phyloP scores from a whole-genome alignment of 2,329 filamentous ascomycete genomes.

The Penicillium sp. region DNA sequence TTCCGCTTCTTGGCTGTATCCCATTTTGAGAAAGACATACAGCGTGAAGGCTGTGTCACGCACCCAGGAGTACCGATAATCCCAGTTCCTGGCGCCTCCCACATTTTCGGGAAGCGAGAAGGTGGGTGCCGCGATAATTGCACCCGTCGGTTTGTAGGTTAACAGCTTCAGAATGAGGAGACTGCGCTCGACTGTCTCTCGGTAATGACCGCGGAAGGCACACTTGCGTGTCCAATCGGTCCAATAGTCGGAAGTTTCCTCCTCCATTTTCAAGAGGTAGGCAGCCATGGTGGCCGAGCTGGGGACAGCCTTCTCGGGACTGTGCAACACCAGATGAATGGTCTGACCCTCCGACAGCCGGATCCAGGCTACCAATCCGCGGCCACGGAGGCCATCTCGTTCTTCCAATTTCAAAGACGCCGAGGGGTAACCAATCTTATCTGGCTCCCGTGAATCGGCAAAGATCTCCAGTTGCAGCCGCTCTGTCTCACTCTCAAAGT shows the following conservation, averaged over 20 bases:
- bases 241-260: constrained; percentile 71
- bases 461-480: constrained; percentile 68
- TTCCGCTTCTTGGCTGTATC: constrained; percentile 73
- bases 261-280: constrained; percentile 62
- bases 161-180: constrained; percentile 73
- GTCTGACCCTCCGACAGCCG: constrained; percentile 65
- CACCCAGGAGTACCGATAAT: constrained; percentile 66
- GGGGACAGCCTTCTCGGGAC: constrained; percentile 59
- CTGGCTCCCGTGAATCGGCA: constrained; percentile 59
- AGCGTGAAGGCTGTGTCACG: constrained; percentile 75
- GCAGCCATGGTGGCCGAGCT: constrained; percentile 59
- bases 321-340: constrained; percentile 67
- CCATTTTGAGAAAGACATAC: constrained; percentile 72
- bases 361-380: constrained; percentile 63
- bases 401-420: constrained; percentile 58
- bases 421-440: constrained; percentile 47
- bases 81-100: constrained; percentile 60
- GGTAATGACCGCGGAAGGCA: constrained; percentile 70
- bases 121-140: constrained; percentile 73
- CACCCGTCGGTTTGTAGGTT: constrained; percentile 75
- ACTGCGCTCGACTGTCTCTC: constrained; percentile 69
- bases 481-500: constrained; percentile 60
- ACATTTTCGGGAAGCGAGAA: constrained; percentile 76
- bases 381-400: constrained; percentile 55
- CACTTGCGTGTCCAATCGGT: constrained; percentile 70